phyloP scores from a whole-genome alignment of 768 basidiomycete genomes.

The Kwoniella mangroviensis region DNA sequence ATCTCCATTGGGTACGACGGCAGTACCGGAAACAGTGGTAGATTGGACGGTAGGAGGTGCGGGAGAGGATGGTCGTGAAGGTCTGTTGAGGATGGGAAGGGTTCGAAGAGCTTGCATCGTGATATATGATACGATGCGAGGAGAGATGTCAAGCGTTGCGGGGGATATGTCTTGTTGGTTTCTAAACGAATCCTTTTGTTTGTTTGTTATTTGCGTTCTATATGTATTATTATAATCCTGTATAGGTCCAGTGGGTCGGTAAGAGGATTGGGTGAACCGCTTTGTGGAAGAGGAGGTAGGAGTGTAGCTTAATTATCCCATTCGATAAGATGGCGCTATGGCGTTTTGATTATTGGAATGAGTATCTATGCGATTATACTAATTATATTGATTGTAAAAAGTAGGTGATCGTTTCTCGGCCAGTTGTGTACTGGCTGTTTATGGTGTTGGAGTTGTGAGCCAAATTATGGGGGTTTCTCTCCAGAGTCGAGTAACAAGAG shows the following conservation, averaged over 20 bases:
- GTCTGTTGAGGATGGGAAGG: conserved; percentile 56
- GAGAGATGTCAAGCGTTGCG: not conserved
- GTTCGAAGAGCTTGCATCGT: conserved; percentile 56
- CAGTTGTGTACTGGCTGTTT: conserved; percentile 18
- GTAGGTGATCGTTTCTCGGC: not conserved
- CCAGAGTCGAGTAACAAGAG: conserved; percentile 52
- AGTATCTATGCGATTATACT: conserved; percentile 1
- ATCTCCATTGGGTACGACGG: conserved; percentile 17
- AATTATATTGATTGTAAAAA: conserved; percentile 17
- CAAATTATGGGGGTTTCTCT: conserved; percentile 58
- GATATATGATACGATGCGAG: conserved; percentile 1
- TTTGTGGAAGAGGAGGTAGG: not conserved
- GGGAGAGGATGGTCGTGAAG: conserved; percentile 55
- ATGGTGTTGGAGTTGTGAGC: conserved; percentile 13
- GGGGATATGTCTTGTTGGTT: not conserved
- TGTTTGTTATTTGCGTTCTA: not conserved
- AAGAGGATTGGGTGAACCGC: too few species aligned
- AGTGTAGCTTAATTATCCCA: conserved; percentile 24
- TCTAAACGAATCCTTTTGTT: not conserved
- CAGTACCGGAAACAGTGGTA: conserved; percentile 34
- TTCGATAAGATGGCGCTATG: conserved; percentile 14
- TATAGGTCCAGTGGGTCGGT: not conserved
- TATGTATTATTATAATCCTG: not conserved
- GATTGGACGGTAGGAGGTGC: conserved; percentile 48
- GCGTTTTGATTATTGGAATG: conserved; percentile 6